Conservation (phyloP, 2,329 filamentous ascomycete genomes). For the Neonectria faginata region DNA sequence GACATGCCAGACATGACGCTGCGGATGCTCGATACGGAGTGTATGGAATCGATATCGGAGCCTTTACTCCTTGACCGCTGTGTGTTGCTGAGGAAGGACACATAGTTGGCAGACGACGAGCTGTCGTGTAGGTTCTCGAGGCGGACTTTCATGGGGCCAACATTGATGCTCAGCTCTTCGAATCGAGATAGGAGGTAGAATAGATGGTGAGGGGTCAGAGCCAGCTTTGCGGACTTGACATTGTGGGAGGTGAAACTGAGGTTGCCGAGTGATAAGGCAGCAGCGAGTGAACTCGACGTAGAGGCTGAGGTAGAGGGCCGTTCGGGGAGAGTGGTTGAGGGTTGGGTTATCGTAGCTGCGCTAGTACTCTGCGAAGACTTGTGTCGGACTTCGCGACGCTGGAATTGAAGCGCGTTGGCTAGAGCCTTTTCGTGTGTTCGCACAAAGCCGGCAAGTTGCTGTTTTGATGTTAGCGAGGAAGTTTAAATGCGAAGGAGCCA, state of each 20-base stretch:
- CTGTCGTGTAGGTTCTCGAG: constrained; percentile 94
- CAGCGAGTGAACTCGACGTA: constrained; percentile 80
- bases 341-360: constrained; percentile 65
- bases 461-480: constrained; percentile 49
- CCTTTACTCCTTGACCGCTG: constrained; percentile 82
- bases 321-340: constrained; percentile 67
- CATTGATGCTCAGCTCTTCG: constrained; percentile 88
- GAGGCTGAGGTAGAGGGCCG: constrained; percentile 75
- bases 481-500: constrained; percentile 14
- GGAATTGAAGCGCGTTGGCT: constrained; percentile 90
- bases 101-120: constrained; percentile 88
- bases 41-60: constrained; percentile 90
- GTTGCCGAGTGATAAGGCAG: constrained; percentile 87
- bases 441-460: constrained; percentile 97
- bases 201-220: constrained; percentile 93
- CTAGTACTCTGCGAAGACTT: constrained; percentile 74
- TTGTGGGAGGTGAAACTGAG: constrained; percentile 86
- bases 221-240: constrained; percentile 90
- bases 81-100: constrained; percentile 87
- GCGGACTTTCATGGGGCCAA: constrained; percentile 96
- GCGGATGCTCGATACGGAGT: constrained; percentile 94
- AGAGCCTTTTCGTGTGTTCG: constrained; percentile 97
- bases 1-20: constrained; percentile 99
- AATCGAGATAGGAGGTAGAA: constrained; percentile 97
- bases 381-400: constrained; percentile 79